These are phyloP conservation scores for Dendrobium chrysotoxum DNA, from an alignment of 106 monocot species.

Conservation along the genomic window DNA sequence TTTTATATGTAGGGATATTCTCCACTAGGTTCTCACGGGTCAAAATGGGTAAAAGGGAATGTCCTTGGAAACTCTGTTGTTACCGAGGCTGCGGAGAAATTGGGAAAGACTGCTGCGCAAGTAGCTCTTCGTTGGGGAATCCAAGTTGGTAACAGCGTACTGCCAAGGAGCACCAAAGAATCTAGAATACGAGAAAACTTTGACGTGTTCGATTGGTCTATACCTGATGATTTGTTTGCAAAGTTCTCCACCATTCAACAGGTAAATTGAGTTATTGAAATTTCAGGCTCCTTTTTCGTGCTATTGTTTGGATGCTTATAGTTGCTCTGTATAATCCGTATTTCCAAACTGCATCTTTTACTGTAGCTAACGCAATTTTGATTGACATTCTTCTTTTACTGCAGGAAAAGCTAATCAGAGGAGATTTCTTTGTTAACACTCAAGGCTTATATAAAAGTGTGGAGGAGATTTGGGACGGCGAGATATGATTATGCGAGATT, in stretches of 20 bases:
- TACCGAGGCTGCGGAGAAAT: slow-evolving; percentile 28
- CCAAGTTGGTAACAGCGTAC: slow-evolving; percentile 41
- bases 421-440: neutral
- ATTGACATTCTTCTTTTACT: neutral
- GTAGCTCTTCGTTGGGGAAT: slow-evolving; percentile 34
- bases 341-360: too few relatives aligned
- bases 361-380: neutral
- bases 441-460: slow-evolving; percentile 6
- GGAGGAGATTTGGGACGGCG: slow-evolving; percentile 2
- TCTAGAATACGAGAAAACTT: slow-evolving; percentile 57
- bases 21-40: slow-evolving; percentile 65
- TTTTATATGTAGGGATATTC: slow-evolving; percentile 48
- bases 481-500: neutral
- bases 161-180: slow-evolving; percentile 61
- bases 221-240: slow-evolving; percentile 47
- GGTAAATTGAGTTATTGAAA: slow-evolving; percentile 22
- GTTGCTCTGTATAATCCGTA: too few relatives aligned
- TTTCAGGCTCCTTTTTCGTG: neutral
- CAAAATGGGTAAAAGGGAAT: slow-evolving; percentile 30
- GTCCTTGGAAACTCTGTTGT: slow-evolving; percentile 41
- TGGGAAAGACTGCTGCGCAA: slow-evolving; percentile 38
- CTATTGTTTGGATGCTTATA: too few relatives aligned
- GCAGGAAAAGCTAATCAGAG: neutral
- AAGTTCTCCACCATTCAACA: slow-evolving; percentile 51
- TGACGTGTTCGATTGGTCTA: slow-evolving; percentile 59